These are phyloP conservation scores for Coniosporium tulheliwenetii DNA, from an alignment of 2,329 filamentous ascomycete genomes.

Conservation along the genomic window DNA sequence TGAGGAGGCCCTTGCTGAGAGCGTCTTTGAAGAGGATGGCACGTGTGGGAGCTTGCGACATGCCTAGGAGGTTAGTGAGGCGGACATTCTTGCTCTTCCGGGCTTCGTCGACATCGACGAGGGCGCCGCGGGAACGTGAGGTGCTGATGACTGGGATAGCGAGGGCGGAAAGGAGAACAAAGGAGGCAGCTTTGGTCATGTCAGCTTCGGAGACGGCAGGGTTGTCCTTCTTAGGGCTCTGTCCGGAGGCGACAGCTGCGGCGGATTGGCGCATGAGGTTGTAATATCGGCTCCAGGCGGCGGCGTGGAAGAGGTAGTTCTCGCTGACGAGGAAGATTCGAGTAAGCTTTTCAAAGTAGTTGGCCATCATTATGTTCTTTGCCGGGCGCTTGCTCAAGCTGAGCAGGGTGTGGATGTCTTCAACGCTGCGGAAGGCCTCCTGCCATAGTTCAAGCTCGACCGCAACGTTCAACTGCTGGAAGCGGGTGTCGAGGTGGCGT, in stretches of 20 bases:
- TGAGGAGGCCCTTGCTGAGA: constrained; percentile 83
- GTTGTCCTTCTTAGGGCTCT: constrained; percentile 88
- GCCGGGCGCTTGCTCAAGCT: constrained; percentile 95
- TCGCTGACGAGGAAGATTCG: constrained; percentile 97
- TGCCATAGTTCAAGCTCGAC: constrained; percentile 98
- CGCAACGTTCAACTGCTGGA: constrained; percentile 95
- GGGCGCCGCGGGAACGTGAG: constrained; percentile 81
- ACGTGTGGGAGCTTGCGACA: constrained; percentile 79
- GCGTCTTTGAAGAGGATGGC: constrained; percentile 89
- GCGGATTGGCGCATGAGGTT: constrained; percentile 87
- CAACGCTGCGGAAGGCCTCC: constrained; percentile 96
- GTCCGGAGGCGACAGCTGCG: constrained; percentile 64
- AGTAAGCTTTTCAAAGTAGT: constrained; percentile 99
- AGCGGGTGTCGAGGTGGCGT: constrained; percentile 92
- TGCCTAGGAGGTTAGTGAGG: constrained; percentile 87
- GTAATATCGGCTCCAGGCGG: constrained; percentile 95
- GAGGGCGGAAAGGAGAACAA: constrained; percentile 84
- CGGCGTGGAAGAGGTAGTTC: constrained; percentile 98
- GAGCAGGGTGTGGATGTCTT: constrained; percentile 95
- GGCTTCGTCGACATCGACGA: constrained; percentile 93
- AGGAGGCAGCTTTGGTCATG: constrained; percentile 86
- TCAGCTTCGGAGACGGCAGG: constrained; percentile 78
- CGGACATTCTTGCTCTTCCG: constrained; percentile 98
- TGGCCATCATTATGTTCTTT: constrained; percentile 99
- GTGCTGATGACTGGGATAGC: constrained; percentile 99